These are phyloP conservation scores for Globisporangium mamillatum DNA, from an alignment of 352 stramenopile genomes.

Conservation along the genomic window DNA sequence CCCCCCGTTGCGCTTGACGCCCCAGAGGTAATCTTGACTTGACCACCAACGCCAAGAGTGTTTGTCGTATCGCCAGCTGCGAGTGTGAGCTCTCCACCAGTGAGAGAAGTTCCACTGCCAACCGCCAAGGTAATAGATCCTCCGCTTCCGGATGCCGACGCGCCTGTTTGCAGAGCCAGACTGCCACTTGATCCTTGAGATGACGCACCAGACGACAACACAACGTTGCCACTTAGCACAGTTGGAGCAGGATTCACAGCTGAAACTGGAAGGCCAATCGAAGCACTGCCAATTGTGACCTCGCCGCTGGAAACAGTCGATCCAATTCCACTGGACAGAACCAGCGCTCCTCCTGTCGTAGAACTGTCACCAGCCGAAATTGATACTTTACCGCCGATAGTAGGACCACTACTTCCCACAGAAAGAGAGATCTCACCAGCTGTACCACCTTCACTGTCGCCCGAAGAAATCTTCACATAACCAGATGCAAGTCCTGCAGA, in stretches of 20 bases:
- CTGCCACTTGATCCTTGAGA: conserved; percentile 26
- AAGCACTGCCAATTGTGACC: conserved; percentile 23
- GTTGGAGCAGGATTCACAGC: conserved; percentile 8
- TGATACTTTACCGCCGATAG: conserved; percentile 13
- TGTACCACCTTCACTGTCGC: conserved; percentile 10
- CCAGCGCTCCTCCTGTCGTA: conserved; percentile 11
- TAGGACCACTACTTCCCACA: conserved; percentile 15
- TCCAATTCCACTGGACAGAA: conserved; percentile 26
- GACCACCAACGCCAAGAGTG: conserved; percentile 30
- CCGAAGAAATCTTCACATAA: conserved; percentile 7
- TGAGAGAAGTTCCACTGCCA: conserved; percentile 21
- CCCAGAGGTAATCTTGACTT: conserved; percentile 35
- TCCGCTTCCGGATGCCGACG: conserved; percentile 23
- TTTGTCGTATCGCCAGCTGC: conserved; percentile 25
- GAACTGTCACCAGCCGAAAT: conserved; percentile 15
- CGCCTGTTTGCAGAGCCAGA: conserved; percentile 21
- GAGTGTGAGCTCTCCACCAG: conserved; percentile 30
- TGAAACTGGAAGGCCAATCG: conserved; percentile 21
- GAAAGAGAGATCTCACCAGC: conserved; percentile 22
- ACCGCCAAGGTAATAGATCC: conserved; percentile 23
- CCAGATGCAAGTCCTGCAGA: conserved; percentile 14
- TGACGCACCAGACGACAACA: conserved; percentile 17
- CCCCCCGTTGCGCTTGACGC: conserved; percentile 36
- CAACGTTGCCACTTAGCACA: conserved; percentile 20
- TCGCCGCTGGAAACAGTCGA: conserved; percentile 22